Evolutionary conservation across 305 asterid genomes (phyloP), one percentile per base, ranked within the genome.

Genomic region (Solanum chacoense): DNA sequence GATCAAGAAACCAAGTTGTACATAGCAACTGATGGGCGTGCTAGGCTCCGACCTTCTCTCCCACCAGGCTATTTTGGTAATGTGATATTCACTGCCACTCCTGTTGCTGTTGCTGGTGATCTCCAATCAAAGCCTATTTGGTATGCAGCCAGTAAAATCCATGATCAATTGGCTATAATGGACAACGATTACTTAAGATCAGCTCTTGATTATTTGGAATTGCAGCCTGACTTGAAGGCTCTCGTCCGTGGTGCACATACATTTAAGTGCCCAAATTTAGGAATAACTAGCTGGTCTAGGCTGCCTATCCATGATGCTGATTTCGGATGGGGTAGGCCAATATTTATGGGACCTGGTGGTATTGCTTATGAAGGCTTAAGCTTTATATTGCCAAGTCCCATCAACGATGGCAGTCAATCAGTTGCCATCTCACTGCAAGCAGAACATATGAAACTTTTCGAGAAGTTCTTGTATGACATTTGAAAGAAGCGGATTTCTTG

Each of bases 261-360:
- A 2, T 95, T 95, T 65, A 92, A 90, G 92, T 96, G 99, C 90
- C 99, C 99, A 4, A 96, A 96, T 90, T 95, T 96, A 3, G 99
- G 99, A 89, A 95, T 96, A 32, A 96, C 98, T 5, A 96, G 99
- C 22, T 96, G 99, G 99, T 96, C 90, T 50, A 91, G 98, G 92
- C 92, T 96, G 29, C 98, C 98, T 1, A 95, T 96, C 72, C 98
- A 96, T 24, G 99, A 96, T 69, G 97, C 98, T 0, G 99, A 96
- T 90, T 96, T 96, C 2, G 98, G 99, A 0, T 96, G 98, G 98
- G 99, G 99, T 0, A 88, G 95, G 84, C 99, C 99, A 1, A 94
- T 96, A 34, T 96, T 96, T 78, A 95, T 95, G 98, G 98, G 99
- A 16, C 98, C 99, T 0, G 99, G 99, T 0, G 99, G 98, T 55